Evolutionary conservation across 495 filamentous ascomycete species (phyloP).

Genomic region (Bryoglossum gracile): DNA sequence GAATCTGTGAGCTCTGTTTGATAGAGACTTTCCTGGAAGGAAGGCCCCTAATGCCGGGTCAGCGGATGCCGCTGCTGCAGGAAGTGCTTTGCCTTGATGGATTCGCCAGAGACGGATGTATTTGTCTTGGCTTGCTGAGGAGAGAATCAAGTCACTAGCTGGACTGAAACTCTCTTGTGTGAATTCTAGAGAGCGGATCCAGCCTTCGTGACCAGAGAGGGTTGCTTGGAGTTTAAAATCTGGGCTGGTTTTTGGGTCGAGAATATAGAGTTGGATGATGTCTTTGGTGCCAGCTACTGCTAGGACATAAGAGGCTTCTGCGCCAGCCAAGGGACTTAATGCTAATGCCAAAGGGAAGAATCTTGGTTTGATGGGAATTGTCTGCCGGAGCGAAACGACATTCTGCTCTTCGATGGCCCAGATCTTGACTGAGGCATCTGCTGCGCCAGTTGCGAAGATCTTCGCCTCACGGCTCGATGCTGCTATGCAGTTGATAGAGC

Average conservation of each 20-base stretch:
- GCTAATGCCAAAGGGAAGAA: conserved; percentile 77
- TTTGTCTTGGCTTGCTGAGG: conserved; percentile 94
- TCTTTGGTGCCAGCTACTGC: conserved; percentile 80
- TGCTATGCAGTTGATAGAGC: conserved; percentile 74
- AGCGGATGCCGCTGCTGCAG: conserved; percentile 34
- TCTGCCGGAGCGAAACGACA: conserved; percentile 51
- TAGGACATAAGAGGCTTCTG: conserved; percentile 49
- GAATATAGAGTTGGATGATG: conserved; percentile 67
- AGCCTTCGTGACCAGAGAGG: conserved; percentile 87
- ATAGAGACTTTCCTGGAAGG: conserved; percentile 56
- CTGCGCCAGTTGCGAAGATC: conserved; percentile 61
- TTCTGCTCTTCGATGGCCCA: conserved; percentile 43
- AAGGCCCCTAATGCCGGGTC: conserved; percentile 41
- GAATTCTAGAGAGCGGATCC: conserved; percentile 82
- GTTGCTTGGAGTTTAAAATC: conserved; percentile 69
- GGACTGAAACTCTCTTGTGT: conserved; percentile 47
- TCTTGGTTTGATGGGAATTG: conserved; percentile 62
- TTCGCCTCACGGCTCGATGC: conserved; percentile 38
- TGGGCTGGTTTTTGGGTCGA: conserved; percentile 31
- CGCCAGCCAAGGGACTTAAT: conserved; percentile 46
- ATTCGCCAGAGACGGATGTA: conserved; percentile 93
- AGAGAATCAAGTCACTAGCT: conserved; percentile 66
- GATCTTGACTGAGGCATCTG: conserved; percentile 76
- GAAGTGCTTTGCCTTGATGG: conserved; percentile 59
- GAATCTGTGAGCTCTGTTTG: conserved; percentile 80